A percentile compares a stretch with the other conserved stretches of the same genome.
Conservation (phyloP, 2,329 filamentous ascomycete genomes). For the Xylariaceae sp. region DNA sequence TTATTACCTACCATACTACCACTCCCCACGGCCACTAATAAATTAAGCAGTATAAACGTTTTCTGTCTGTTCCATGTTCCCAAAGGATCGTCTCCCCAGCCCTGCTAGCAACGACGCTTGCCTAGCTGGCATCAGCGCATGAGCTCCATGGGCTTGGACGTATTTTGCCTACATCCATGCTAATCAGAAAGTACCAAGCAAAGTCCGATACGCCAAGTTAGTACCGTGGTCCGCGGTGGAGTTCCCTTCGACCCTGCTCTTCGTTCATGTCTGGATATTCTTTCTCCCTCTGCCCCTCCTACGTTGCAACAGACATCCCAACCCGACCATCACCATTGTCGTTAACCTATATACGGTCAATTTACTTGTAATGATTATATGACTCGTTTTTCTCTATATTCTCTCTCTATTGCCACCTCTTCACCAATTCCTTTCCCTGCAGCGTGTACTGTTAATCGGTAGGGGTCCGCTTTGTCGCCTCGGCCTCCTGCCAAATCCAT, state of each 20-base stretch:
- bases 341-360: constrained; percentile 15
- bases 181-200: not conserved
- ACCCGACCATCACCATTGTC: constrained; percentile 13
- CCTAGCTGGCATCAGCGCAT: constrained; percentile 4
- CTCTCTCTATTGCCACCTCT: not conserved
- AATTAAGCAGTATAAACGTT: no score
- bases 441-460: constrained; percentile 1
- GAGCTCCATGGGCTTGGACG: constrained; percentile 2
- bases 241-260: constrained; percentile 10
- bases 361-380: not conserved
- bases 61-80: no score
- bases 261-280: no score
- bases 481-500: constrained; percentile 10
- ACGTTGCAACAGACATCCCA: constrained; percentile 18
- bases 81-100: constrained; percentile 16
- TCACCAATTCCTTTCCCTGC: no score
- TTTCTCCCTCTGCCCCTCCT: constrained; percentile 24
- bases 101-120: constrained; percentile 11
- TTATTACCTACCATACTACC: no score
- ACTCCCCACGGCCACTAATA: no score
- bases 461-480: constrained; percentile 1
- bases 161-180: no score
- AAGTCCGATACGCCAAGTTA: constrained; percentile 12
- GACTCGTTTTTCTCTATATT: not conserved
- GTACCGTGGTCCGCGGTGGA: constrained; percentile 22